phyloP scores from a whole-genome alignment of 257 asterid species.

The Coffea eugenioides region DNA sequence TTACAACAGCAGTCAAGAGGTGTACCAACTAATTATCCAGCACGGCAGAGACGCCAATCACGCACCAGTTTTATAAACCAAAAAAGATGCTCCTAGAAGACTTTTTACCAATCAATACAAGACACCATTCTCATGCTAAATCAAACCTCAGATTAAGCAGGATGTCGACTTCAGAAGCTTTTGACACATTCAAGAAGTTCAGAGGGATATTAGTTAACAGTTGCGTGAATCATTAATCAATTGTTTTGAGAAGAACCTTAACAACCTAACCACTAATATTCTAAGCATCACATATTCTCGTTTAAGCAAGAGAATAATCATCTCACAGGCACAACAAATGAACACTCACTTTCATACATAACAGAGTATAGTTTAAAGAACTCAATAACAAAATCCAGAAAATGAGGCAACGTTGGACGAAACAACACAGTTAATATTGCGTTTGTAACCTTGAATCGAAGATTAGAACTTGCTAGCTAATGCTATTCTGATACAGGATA shows the following conservation, averaged over 20 bases:
- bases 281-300: not conserved
- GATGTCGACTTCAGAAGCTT: not conserved
- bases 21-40: conserved; percentile 9
- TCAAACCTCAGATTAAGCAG: not conserved
- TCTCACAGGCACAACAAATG: not conserved
- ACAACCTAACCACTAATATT: not conserved
- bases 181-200: not conserved
- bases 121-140: not conserved
- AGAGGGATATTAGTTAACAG: not conserved
- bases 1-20: not conserved
- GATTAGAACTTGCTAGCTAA: not conserved
- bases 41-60: conserved; percentile 19
- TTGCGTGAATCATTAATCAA: not conserved
- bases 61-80: conserved; percentile 7
- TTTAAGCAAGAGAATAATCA: not conserved
- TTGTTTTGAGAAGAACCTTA: not conserved
- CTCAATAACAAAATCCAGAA: not conserved
- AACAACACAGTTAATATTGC: not conserved
- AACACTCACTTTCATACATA: too few species aligned
- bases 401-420: not conserved
- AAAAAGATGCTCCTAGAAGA: not conserved
- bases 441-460: not conserved
- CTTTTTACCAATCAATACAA: not conserved
- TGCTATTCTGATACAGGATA: not conserved
- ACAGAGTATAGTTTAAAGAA: not conserved